Conservation (phyloP, 1,139 yeast genomes). For the Debaryomycetaceae sp. region DNA sequence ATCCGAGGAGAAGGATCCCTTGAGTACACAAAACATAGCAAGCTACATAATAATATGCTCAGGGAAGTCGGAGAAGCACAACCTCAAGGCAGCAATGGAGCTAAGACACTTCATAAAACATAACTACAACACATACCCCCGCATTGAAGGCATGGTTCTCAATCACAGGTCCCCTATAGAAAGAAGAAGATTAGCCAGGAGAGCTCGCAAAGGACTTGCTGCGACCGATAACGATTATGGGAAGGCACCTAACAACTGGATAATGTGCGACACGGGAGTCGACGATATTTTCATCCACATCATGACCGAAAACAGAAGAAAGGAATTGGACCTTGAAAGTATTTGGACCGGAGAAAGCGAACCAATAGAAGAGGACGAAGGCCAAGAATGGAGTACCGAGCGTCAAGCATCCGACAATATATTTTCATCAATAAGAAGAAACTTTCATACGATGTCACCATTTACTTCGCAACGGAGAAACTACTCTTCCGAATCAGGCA, state of each 20-base stretch:
- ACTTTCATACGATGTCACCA: constrained; percentile 33
- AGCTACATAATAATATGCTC: constrained; percentile 64
- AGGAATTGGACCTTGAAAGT: constrained; percentile 64
- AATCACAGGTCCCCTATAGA: constrained; percentile 54
- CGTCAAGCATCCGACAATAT: constrained; percentile 35
- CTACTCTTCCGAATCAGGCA: constrained; percentile 4
- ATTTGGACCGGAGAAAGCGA: constrained; percentile 52
- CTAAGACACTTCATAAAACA: constrained; percentile 41
- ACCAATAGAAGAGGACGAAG: constrained; percentile 23
- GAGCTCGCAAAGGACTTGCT: constrained; percentile 52
- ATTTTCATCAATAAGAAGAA: constrained; percentile 45
- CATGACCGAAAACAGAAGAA: constrained; percentile 65
- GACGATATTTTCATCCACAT: constrained; percentile 69
- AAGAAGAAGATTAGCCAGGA: constrained; percentile 59
- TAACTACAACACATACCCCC: constrained; percentile 36
- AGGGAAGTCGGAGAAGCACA: constrained; percentile 75
- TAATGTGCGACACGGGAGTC: constrained; percentile 64
- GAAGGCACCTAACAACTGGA: constrained; percentile 67
- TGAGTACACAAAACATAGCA: constrained; percentile 27
- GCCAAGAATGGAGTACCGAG: not conserved
- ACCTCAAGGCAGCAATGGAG: constrained; percentile 66
- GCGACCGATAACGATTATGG: constrained; percentile 60
- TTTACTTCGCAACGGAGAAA: constrained; percentile 4
- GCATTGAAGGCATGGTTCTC: constrained; percentile 70
- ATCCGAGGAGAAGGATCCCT: constrained; percentile 38